Evolutionary conservation across 768 basidiomycete genomes (phyloP), one percentile per base, ranked within the genome.

Genomic region (Lactifluus hygrophoroides): DNA sequence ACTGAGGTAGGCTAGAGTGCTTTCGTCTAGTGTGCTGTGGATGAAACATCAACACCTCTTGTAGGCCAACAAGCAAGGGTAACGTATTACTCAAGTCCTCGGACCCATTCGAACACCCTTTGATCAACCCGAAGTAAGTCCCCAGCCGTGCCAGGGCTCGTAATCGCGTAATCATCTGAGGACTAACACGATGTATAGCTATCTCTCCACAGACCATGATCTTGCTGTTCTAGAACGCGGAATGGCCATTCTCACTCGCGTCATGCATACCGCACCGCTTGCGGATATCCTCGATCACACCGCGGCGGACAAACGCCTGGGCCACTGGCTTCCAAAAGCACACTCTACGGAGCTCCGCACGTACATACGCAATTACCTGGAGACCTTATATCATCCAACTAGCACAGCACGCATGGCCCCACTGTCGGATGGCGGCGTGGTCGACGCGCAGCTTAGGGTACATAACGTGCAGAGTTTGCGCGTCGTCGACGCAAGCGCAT

Each of bases 401-500:
- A 74, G 74, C 55, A 73, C 76, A 57, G 76, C 67, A 65, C 70
- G 66, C 64, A 72, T 69, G 78, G 73, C 69, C 17, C 76, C 65
- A 52, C 63, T 56, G 32, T 65, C 46, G 38, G 69, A 73, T 21
- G 71, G 68, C 5, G 75, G 78, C 6, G 78, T 79, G 0, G 69
- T 81, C 48, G 77, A 80, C 46, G 35, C 77, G 25, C 63, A 68
- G 50, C 57, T 81, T 57, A 60, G 67, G 23, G 78, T 82, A 35
- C 70, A 77, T 40, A 80, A 79, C 4, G 64, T 72, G 5, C 64
- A 66, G 51, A 71, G 73, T 48, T 69, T 81, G 47, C 58, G 80
- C 17, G 71, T 81, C 14, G 77, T 69, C 17, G 80, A 81, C 60
- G 78, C 77, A 44, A 75, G 73, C 11, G 63, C 79, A 25, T 74